A percentile compares a stretch with the other conserved stretches of the same genome.
Evolutionary conservation across 1,139 yeast species (phyloP).

Genomic region (Geotrichum cucujoidarum): DNA sequence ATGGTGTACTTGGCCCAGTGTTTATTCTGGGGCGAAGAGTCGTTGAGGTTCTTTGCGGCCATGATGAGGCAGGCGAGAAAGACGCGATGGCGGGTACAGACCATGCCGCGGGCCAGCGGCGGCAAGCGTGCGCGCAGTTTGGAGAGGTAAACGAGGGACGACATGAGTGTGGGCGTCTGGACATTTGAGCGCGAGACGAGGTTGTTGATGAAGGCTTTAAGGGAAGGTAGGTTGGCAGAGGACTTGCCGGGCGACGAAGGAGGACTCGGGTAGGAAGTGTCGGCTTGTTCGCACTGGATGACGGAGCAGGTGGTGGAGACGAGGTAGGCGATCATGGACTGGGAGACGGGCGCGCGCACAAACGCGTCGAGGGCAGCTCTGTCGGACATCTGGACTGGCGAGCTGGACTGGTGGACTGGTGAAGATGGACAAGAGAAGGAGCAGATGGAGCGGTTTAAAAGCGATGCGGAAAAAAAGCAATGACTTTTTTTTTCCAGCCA

Average conservation of each 20-base stretch:
- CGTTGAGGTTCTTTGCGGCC: slow-evolving; percentile 87
- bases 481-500: no score
- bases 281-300: slow-evolving; percentile 48
- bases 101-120: slow-evolving; percentile 85
- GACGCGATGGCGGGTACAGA: slow-evolving; percentile 88
- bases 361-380: slow-evolving; percentile 64
- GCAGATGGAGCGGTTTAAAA: no score
- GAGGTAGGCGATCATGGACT: slow-evolving; percentile 74
- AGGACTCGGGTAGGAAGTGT: slow-evolving; percentile 4
- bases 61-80: slow-evolving; percentile 82
- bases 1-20: slow-evolving; percentile 93
- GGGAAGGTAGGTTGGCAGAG: slow-evolving; percentile 35
- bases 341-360: slow-evolving; percentile 67
- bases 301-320: slow-evolving; percentile 78
- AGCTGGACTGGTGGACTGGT: no score
- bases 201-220: slow-evolving; percentile 65
- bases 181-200: slow-evolving; percentile 80
- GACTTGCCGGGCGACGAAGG: neutral
- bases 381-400: slow-evolving; percentile 5
- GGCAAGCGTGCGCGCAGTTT: slow-evolving; percentile 78
- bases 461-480: no score
- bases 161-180: slow-evolving; percentile 92
- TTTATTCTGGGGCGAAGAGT: slow-evolving; percentile 87
- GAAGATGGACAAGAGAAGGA: no score
- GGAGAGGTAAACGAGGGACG: slow-evolving; percentile 75